Base-by-base conservation (phyloP, 1,139 yeast genomes). In the Magnusiomyces sp. region DNA sequence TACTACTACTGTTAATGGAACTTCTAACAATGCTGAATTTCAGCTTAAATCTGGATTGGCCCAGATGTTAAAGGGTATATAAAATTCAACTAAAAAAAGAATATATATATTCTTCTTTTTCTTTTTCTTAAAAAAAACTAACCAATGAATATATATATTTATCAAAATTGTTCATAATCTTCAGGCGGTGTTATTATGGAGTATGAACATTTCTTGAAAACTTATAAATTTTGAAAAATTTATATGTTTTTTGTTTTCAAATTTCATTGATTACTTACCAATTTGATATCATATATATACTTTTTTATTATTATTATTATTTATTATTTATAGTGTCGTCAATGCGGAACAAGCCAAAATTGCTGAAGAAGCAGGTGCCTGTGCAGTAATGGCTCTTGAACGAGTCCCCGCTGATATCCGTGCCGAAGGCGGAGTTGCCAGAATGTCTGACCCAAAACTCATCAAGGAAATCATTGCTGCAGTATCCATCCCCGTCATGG, bases 311-410 rank as follows among this genome's bases (percentile, higher is more conserved):
- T n/a, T n/a, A n/a, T 9, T 2, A n/a, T 58, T 16, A 13, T 5
- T 5, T 51, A 55, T 17, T 14, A 19, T 31, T 33, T 3, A 5
- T 37, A 53, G 62, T 61, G 82, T 78, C 41, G 79, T 77, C 45
- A 77, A 70, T 47, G 76, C 76, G 31, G 83, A 77, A 55, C 82
- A 78, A 62, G 83, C 83, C 20, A 61, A 66, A 44, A 78, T 86
- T 54, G 95, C 95, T 33, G 94, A 86, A 66, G 74, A 71, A 53
- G 92, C 95, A 2, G 95, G 95, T 55, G 95, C 95, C 11, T 83
- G 88, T 70, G 94, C 95, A 10, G 95, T 86, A 38, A 86, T 85
- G 95, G 95, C 95, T 2, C 73, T 86, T 58, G 95, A 86, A 68
- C 73, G 84, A 60, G 87, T 86, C 51, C 95, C 95, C 20, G 90